These are phyloP conservation scores for Coniferiporia weirii DNA, from an alignment of 1,284 basidiomycete species.

Conservation along the genomic window DNA sequence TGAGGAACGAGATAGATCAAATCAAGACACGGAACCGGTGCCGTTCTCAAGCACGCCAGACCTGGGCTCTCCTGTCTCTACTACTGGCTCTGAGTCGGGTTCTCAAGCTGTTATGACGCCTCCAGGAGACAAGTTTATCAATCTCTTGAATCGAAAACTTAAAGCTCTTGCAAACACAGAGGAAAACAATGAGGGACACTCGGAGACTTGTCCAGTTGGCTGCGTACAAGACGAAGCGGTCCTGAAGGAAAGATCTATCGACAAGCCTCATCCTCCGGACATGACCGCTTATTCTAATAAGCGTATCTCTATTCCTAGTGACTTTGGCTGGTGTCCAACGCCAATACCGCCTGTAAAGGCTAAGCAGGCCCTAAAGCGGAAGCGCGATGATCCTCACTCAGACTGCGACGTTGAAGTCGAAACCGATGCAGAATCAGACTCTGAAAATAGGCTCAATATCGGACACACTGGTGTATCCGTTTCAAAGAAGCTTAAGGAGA, in stretches of 20 bases:
- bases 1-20: neutral
- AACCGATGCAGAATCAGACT: neutral
- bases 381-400: neutral
- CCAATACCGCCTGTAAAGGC: neutral
- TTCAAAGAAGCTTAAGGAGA: constrained; percentile 14
- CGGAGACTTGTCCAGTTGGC: neutral
- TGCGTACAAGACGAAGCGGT: neutral
- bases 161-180: neutral
- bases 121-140: constrained; percentile 5
- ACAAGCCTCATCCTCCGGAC: neutral
- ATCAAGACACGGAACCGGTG: constrained; percentile 1
- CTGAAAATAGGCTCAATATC: neutral
- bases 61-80: constrained; percentile 7
- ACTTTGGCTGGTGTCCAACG: neutral
- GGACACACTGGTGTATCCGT: neutral
- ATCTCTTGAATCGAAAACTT: constrained; percentile 8
- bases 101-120: constrained; percentile 10
- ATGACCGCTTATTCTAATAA: neutral
- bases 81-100: neutral
- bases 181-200: neutral
- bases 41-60: constrained; percentile 17
- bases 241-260: neutral
- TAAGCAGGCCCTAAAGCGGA: constrained; percentile 8
- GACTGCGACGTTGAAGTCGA: neutral
- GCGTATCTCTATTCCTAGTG: neutral